phyloP scores from a whole-genome alignment of 31 red algal species.

The Porphyra umbilicalis region DNA sequence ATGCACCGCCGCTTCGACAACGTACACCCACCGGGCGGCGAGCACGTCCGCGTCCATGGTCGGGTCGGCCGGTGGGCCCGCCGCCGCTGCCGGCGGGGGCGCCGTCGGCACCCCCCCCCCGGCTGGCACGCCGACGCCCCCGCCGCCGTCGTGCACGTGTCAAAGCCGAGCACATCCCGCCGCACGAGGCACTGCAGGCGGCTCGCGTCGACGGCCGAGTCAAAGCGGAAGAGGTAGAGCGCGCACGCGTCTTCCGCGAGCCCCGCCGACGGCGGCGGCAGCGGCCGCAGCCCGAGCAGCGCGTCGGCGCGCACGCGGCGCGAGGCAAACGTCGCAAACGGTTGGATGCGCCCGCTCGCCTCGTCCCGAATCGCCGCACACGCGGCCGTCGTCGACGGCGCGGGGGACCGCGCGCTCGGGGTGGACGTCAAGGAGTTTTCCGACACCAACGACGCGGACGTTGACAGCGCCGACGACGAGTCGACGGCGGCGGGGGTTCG shows the following conservation, averaged over 20 bases:
- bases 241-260: background rate
- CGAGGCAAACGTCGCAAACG: background rate
- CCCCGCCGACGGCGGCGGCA: background rate
- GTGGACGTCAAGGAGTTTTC: background rate
- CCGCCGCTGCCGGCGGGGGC: background rate
- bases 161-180: background rate
- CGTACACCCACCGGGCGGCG: background rate
- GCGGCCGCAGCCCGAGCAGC: background rate
- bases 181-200: background rate
- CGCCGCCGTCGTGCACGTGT: background rate
- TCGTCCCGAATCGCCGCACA: background rate
- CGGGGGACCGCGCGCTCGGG: background rate
- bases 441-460: background rate
- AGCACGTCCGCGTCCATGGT: background rate
- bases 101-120: no score
- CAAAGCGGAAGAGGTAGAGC: slow-evolving; percentile 68
- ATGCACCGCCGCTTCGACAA: background rate
- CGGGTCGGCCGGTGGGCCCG: background rate
- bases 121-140: background rate
- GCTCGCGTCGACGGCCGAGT: slow-evolving; percentile 4
- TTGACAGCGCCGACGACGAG: background rate
- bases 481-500: background rate
- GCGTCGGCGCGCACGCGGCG: background rate
- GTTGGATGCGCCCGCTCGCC: background rate
- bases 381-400: background rate